A percentile compares a stretch with the other conserved stretches of the same genome.
These are phyloP conservation scores for Globisporangium viniferum DNA, from an alignment of 352 stramenopile species.

Conservation along the genomic window DNA sequence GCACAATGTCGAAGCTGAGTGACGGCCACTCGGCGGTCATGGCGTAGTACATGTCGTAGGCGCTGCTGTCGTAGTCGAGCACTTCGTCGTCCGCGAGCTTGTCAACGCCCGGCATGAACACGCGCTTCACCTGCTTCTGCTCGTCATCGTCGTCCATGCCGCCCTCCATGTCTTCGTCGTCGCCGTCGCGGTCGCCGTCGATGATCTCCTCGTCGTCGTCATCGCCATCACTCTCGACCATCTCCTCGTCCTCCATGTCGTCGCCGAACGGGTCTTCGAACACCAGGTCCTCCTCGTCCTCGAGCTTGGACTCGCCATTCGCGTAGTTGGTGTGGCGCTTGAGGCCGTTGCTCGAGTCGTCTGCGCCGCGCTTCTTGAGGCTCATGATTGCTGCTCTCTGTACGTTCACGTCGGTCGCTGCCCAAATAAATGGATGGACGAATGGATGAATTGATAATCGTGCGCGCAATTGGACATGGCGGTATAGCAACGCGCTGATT, in stretches of 20 bases:
- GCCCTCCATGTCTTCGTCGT: conserved; percentile 50
- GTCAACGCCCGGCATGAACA: conserved; percentile 94
- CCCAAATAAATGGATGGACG: conserved; percentile 4
- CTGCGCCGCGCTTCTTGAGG: conserved; percentile 69
- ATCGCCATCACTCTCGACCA: conserved; percentile 79
- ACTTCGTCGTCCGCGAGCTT: conserved; percentile 90
- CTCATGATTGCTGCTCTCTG: conserved; percentile 37
- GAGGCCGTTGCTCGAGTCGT: conserved; percentile 31
- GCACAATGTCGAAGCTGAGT: conserved; percentile 97
- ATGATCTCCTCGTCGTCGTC: conserved; percentile 65
- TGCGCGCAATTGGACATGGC: conserved; percentile 2
- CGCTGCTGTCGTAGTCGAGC: conserved; percentile 98
- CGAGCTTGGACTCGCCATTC: conserved; percentile 21
- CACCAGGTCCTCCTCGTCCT: conserved; percentile 59
- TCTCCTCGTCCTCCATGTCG: conserved; percentile 89
- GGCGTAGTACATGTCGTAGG: conserved; percentile 99
- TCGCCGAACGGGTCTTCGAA: conserved; percentile 90
- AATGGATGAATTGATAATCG: conserved; percentile 15
- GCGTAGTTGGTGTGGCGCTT: conserved; percentile 54
- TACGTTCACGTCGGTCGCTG: background rate
- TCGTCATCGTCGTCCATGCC: conserved; percentile 64
- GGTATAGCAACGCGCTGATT: conserved; percentile 15
- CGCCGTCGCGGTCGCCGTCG: conserved; percentile 36
- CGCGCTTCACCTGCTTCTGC: conserved; percentile 70
- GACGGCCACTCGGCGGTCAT: conserved; percentile 97